Evolutionary conservation across 306 rosid species (phyloP).

Genomic region (Rosa chinensis): DNA sequence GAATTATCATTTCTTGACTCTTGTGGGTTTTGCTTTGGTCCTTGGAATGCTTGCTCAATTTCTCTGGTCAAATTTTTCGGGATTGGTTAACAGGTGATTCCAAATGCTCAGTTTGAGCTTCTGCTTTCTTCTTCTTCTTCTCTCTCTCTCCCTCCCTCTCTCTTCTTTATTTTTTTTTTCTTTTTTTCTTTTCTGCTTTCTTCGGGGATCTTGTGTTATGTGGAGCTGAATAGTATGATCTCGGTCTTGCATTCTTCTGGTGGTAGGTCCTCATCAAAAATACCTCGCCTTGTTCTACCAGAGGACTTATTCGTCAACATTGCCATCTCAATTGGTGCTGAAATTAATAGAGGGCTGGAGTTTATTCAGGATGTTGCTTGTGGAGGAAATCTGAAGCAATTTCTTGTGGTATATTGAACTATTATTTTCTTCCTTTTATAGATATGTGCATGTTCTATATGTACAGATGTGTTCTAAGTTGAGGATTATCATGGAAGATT

Average conservation of each 20-base stretch:
- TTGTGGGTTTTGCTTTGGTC: conserved; percentile 56
- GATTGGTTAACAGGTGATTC: conserved; percentile 58
- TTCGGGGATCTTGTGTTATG: not conserved
- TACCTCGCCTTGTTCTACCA: conserved; percentile 75
- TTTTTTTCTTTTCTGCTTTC: not conserved
- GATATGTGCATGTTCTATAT: not conserved
- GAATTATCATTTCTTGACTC: conserved; percentile 68
- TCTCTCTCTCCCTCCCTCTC: no score
- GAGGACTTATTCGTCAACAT: conserved; percentile 57
- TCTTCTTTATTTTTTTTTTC: conserved; percentile 7
- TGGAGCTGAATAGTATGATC: conserved; percentile 23
- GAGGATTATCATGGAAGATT: not conserved
- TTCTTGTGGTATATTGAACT: conserved; percentile 52
- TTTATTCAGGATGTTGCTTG: conserved; percentile 80
- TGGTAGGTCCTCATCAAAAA: conserved; percentile 56
- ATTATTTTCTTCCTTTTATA: not conserved
- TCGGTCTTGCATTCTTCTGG: conserved; percentile 20
- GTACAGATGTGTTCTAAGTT: not conserved
- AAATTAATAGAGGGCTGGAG: conserved; percentile 64
- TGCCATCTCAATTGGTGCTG: conserved; percentile 51
- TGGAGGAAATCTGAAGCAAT: conserved; percentile 73
- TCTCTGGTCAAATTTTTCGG: conserved; percentile 72
- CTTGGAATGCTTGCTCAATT: conserved; percentile 79
- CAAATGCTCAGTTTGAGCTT: conserved; percentile 24
- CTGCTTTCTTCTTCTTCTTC: not conserved